phyloP scores from a whole-genome alignment of 179 eudicot genomes.

The Nepenthes alata region DNA sequence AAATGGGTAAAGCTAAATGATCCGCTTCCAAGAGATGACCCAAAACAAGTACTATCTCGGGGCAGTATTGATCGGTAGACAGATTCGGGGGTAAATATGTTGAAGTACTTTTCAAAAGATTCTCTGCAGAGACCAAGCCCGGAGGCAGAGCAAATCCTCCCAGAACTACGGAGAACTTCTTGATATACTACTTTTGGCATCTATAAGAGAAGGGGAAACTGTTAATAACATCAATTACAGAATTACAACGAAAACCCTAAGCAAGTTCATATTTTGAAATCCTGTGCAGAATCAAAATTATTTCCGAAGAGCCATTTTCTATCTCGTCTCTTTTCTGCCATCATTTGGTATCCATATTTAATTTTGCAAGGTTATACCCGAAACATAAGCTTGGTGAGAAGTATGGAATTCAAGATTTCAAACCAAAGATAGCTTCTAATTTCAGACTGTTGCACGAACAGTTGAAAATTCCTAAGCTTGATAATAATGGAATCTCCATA shows the following conservation, averaged over 20 bases:
- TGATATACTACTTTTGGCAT: constrained; percentile 78
- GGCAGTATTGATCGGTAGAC: constrained; percentile 43
- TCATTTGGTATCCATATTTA: too few relatives aligned
- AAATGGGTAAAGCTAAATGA: constrained; percentile 74
- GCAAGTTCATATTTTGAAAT: background rate
- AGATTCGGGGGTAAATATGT: constrained; percentile 58
- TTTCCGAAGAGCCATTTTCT: too few relatives aligned
- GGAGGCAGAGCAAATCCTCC: constrained; percentile 28
- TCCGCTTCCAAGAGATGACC: constrained; percentile 32
- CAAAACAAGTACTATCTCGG: constrained; percentile 16
- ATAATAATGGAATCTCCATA: too few relatives aligned
- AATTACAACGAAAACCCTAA: background rate
- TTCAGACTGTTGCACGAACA: too few relatives aligned
- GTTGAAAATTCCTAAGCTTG: too few relatives aligned
- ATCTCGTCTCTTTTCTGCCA: too few relatives aligned
- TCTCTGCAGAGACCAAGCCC: constrained; percentile 44
- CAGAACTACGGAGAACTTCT: constrained; percentile 35
- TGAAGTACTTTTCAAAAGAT: constrained; percentile 53
- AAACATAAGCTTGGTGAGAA: too few relatives aligned
- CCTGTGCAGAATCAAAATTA: too few relatives aligned
- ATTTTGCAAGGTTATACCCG: too few relatives aligned
- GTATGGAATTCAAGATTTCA: too few relatives aligned
- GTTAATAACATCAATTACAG: background rate
- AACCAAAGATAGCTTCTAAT: too few relatives aligned
- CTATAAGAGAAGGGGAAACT: constrained; percentile 23